Evolutionary conservation across 2,329 filamentous ascomycete genomes (phyloP).

Genomic region (Ascocoryne sarcoides): DNA sequence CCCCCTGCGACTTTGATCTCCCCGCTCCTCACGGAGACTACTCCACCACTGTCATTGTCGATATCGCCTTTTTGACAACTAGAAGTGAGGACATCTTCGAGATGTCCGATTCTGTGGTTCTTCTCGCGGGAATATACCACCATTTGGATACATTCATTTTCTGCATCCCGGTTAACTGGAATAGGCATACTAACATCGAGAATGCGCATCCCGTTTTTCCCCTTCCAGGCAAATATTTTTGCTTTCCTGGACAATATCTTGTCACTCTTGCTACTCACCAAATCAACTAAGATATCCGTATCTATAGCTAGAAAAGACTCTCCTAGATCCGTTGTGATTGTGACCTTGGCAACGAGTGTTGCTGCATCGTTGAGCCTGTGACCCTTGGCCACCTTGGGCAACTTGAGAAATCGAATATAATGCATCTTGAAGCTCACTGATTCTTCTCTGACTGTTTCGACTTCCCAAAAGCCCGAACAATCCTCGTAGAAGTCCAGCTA

Average conservation of each 20-base stretch:
- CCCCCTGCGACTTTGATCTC: constrained; percentile 5
- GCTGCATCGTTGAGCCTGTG: background rate
- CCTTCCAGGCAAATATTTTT: constrained; percentile 20
- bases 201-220: constrained; percentile 18
- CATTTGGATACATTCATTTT: no score
- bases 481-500: no score
- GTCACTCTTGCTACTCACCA: constrained; percentile 2
- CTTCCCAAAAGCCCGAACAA: no score
- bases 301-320: constrained; percentile 27
- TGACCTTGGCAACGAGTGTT: constrained; percentile 1
- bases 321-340: constrained; percentile 61
- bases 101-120: no score
- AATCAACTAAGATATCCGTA: constrained; percentile 13
- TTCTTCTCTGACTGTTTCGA: background rate
- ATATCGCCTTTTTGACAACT: no score
- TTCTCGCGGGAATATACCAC: no score
- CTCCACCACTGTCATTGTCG: no score
- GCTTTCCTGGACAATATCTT: constrained; percentile 3
- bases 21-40: constrained; percentile 21
- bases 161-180: no score
- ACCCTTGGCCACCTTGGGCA: background rate
- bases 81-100: constrained; percentile 12
- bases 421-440: constrained; percentile 1
- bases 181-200: constrained; percentile 18
- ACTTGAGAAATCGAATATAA: constrained; percentile 7